These are phyloP conservation scores for Quercus phellos DNA, from an alignment of 331 rosid genomes.

Conservation along the genomic window DNA sequence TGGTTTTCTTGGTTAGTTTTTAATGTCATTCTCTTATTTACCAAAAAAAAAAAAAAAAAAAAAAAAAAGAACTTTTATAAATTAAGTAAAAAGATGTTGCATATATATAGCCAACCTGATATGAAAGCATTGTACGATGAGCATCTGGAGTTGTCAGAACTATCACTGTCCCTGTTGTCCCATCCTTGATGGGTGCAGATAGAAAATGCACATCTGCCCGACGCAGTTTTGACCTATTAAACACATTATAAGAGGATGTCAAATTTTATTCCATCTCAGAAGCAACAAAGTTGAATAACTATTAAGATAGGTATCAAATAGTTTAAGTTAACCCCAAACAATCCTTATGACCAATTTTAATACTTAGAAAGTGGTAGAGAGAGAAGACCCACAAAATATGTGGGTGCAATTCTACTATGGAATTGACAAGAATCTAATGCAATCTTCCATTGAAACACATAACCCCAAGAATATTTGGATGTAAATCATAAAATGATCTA, in stretches of 20 bases:
- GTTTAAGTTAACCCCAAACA: not conserved
- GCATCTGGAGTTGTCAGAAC: slow-evolving; percentile 98
- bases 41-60: too few species aligned
- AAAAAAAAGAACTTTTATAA: not conserved
- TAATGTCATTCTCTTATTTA: too few species aligned
- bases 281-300: not conserved
- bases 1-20: too few species aligned
- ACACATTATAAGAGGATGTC: not conserved
- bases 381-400: not conserved
- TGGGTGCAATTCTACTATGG: not conserved
- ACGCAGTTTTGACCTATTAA: slow-evolving; percentile 55
- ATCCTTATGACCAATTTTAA: not conserved
- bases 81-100: not conserved
- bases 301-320: not conserved
- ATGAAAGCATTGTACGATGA: slow-evolving; percentile 93
- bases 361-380: not conserved
- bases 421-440: not conserved
- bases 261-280: not conserved
- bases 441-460: not conserved
- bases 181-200: slow-evolving; percentile 69
- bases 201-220: slow-evolving; percentile 90
- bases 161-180: slow-evolving; percentile 91
- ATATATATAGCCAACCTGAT: slow-evolving; percentile 54
- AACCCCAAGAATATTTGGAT: not conserved
- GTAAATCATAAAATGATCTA: not conserved